Conservation (phyloP, 202 grass and related monocot species). For the Panicum hallii region DNA sequence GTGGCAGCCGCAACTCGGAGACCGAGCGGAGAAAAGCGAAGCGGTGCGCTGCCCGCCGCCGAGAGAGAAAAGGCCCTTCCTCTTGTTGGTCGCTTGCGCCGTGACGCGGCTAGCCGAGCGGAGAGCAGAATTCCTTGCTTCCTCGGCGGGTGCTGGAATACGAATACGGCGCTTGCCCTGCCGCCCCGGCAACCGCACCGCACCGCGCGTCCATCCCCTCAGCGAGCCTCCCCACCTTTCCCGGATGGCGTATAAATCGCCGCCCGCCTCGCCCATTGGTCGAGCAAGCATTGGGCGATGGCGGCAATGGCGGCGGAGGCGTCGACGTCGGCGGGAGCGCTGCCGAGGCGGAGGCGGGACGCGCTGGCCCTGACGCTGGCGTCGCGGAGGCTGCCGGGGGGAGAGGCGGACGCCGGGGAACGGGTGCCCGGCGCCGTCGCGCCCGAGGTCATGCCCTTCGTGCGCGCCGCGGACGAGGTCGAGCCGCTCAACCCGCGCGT, state of each 20-base stretch:
- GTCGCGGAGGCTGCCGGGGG: conserved; percentile 52
- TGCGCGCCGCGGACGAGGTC: conserved; percentile 59
- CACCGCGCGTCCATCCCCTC: neutral
- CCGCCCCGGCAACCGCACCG: conserved; percentile 38
- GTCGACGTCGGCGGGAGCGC: neutral
- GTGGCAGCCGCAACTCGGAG: neutral
- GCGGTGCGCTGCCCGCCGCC: too few species aligned
- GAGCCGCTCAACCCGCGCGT: conserved; percentile 54
- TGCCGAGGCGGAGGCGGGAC: conserved; percentile 35
- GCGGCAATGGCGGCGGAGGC: conserved; percentile 32
- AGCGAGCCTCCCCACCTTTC: neutral
- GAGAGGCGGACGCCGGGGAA: conserved; percentile 42
- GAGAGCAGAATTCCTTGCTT: conserved; percentile 55
- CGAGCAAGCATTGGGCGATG: neutral
- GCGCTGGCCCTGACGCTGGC: conserved; percentile 48
- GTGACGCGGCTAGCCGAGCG: neutral
- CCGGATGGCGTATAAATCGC: conserved; percentile 56
- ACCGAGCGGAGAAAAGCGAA: neutral
- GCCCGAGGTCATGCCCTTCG: conserved; percentile 58
- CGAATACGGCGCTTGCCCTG: conserved; percentile 49
- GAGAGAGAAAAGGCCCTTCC: neutral
- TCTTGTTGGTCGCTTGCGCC: neutral
- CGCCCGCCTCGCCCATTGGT: neutral
- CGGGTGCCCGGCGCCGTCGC: conserved; percentile 51
- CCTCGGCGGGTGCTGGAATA: conserved; percentile 32